Conservation (phyloP, 2,329 filamentous ascomycete species). For the Acrodontium crateriforme region DNA sequence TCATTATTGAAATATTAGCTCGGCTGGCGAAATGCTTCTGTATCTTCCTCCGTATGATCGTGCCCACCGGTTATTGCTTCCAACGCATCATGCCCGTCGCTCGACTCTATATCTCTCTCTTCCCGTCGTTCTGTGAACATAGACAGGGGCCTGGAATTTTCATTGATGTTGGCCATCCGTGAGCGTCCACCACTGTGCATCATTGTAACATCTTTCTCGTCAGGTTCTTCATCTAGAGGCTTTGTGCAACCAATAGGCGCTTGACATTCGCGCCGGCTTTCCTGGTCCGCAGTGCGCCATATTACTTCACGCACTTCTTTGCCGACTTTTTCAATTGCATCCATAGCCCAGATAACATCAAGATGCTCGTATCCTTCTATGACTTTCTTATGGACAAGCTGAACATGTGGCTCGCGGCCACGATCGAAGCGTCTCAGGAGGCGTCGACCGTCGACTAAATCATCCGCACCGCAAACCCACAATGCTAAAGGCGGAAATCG, state of each 20-base stretch:
- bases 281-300: constrained; percentile 56
- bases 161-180: constrained; percentile 19
- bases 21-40: too few species aligned
- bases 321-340: constrained; percentile 70
- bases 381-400: constrained; percentile 66
- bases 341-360: constrained; percentile 91
- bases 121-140: constrained; percentile 1
- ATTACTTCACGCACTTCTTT: constrained; percentile 66
- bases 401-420: constrained; percentile 67
- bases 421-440: constrained; percentile 61
- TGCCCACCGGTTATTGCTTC: constrained; percentile 2
- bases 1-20: too few species aligned
- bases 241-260: constrained; percentile 51
- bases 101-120: constrained; percentile 3
- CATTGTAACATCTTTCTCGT: constrained; percentile 16
- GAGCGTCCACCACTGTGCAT: constrained; percentile 12
- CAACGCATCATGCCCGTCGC: constrained; percentile 1
- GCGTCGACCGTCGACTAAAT: constrained; percentile 67
- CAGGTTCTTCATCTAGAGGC: constrained; percentile 9
- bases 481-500: constrained; percentile 71
- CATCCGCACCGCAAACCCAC: constrained; percentile 74
- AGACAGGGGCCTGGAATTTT: constrained; percentile 3
- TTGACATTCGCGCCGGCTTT: constrained; percentile 46
- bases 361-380: constrained; percentile 86
- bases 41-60: background rate